Evolutionary conservation across 768 basidiomycete genomes (phyloP).

Genomic region (Russula virescens): DNA sequence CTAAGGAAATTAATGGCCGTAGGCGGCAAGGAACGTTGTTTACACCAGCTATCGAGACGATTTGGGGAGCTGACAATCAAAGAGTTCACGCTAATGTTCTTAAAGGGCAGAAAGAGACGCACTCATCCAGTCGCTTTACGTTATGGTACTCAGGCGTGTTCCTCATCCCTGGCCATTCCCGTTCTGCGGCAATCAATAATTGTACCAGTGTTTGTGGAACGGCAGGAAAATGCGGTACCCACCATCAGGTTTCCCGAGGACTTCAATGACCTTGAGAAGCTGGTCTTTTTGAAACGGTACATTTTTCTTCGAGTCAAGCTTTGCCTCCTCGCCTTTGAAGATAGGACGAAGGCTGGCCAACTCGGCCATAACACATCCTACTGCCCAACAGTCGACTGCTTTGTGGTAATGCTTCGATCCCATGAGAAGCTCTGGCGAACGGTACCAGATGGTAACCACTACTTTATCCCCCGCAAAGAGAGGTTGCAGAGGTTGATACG

Average conservation of each 20-base stretch:
- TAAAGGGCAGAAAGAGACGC: slow-evolving; percentile 27
- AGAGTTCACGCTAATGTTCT: neutral
- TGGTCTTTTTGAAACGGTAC: slow-evolving; percentile 97
- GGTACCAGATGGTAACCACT: slow-evolving; percentile 99
- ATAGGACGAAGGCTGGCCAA: slow-evolving; percentile 90
- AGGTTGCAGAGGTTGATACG: slow-evolving; percentile 86
- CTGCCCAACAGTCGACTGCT: slow-evolving; percentile 95
- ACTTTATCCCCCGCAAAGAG: slow-evolving; percentile 95
- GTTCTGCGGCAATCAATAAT: slow-evolving; percentile 43
- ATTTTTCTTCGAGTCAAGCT: slow-evolving; percentile 94
- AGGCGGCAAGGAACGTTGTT: slow-evolving; percentile 49
- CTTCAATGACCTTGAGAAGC: slow-evolving; percentile 91
- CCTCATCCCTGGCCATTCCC: slow-evolving; percentile 79
- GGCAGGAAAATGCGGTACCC: slow-evolving; percentile 25
- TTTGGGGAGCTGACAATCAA: slow-evolving; percentile 43
- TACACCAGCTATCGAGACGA: slow-evolving; percentile 72
- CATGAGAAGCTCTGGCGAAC: slow-evolving; percentile 91
- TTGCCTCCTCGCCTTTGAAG: slow-evolving; percentile 99
- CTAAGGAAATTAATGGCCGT: slow-evolving; percentile 80
- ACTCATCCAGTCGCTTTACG: slow-evolving; percentile 75
- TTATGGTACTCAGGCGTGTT: slow-evolving; percentile 87
- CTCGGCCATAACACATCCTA: slow-evolving; percentile 97
- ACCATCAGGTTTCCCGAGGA: slow-evolving; percentile 87
- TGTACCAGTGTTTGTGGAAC: neutral
- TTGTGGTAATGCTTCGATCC: slow-evolving; percentile 98